These are phyloP conservation scores for Pythium oligandrum DNA, from an alignment of 352 stramenopile genomes.

Conservation along the genomic window DNA sequence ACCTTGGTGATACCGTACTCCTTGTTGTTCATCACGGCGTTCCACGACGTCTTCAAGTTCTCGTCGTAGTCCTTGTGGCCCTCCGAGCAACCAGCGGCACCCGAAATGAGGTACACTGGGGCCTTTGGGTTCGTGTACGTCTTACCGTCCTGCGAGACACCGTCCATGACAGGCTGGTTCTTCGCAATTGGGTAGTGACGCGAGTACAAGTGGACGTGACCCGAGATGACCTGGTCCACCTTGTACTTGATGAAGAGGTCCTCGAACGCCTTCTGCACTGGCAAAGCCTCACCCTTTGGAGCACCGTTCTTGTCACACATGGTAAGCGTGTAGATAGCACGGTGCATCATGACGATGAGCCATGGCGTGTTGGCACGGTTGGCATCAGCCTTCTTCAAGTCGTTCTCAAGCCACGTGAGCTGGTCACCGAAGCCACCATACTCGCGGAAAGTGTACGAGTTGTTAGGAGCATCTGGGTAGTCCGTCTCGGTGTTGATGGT, in stretches of 20 bases:
- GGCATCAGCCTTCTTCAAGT: slow-evolving; percentile 49
- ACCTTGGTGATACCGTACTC: slow-evolving; percentile 35
- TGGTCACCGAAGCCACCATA: slow-evolving; percentile 50
- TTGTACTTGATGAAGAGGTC: slow-evolving; percentile 19
- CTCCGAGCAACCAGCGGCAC: slow-evolving; percentile 16
- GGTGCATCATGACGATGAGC: slow-evolving; percentile 73
- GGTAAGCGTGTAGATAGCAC: slow-evolving; percentile 50
- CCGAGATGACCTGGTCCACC: slow-evolving; percentile 13
- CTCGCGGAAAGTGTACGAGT: slow-evolving; percentile 25
- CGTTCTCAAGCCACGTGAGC: slow-evolving; percentile 40
- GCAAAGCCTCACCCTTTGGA: slow-evolving; percentile 11
- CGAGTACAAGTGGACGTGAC: slow-evolving; percentile 16
- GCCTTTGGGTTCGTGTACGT: slow-evolving; percentile 18
- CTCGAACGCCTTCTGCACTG: slow-evolving; percentile 23
- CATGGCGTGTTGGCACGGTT: slow-evolving; percentile 51
- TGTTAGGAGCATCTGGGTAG: slow-evolving; percentile 24
- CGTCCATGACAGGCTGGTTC: slow-evolving; percentile 12
- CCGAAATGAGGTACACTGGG: slow-evolving; percentile 18
- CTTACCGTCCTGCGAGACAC: slow-evolving; percentile 13
- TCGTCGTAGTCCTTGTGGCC: slow-evolving; percentile 23
- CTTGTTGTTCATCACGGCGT: slow-evolving; percentile 24
- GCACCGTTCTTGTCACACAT: slow-evolving; percentile 7
- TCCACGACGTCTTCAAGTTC: slow-evolving; percentile 23
- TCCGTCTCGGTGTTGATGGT: slow-evolving; percentile 60
- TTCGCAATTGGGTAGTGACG: slow-evolving; percentile 13